Conservation (phyloP, 2,329 filamentous ascomycete genomes). For the Knoxdaviesia proteae region DNA sequence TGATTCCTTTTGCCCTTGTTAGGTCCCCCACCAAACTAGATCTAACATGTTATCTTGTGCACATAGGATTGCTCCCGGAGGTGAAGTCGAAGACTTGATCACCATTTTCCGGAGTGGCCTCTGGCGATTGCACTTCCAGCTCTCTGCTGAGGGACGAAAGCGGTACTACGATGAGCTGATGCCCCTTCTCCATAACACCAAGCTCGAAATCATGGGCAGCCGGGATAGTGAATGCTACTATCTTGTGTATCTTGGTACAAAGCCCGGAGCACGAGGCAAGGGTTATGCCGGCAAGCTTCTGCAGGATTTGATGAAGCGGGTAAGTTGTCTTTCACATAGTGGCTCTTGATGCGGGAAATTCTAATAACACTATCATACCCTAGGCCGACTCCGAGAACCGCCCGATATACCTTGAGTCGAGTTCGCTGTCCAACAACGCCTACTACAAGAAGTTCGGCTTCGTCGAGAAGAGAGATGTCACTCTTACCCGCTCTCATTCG, state of each 20-base stretch:
- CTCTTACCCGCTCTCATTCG: constrained; percentile 33
- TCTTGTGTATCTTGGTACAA: constrained; percentile 65
- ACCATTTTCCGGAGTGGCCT: constrained; percentile 55
- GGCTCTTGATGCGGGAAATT: background rate
- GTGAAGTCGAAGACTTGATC: constrained; percentile 51
- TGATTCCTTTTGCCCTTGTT: background rate
- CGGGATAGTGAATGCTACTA: constrained; percentile 55
- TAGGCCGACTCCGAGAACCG: constrained; percentile 47
- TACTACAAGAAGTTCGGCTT: constrained; percentile 67
- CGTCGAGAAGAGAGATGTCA: constrained; percentile 39
- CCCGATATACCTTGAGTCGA: constrained; percentile 62
- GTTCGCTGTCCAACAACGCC: constrained; percentile 41
- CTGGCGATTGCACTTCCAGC: constrained; percentile 57
- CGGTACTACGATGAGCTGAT: constrained; percentile 64
- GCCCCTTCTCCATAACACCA: constrained; percentile 53
- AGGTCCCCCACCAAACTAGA: background rate
- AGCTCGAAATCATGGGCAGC: constrained; percentile 44
- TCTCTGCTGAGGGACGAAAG: constrained; percentile 47
- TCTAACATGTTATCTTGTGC: constrained; percentile 1
- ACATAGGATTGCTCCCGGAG: constrained; percentile 51
- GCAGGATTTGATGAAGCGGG: constrained; percentile 43
- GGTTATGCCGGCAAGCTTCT: constrained; percentile 56
- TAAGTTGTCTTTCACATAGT: constrained; percentile 13
- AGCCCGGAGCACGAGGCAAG: constrained; percentile 45
- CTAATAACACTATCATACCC: background rate